These are phyloP conservation scores for Trichophyton benhamiae DNA, from an alignment of 2,329 filamentous ascomycete genomes.

Conservation along the genomic window DNA sequence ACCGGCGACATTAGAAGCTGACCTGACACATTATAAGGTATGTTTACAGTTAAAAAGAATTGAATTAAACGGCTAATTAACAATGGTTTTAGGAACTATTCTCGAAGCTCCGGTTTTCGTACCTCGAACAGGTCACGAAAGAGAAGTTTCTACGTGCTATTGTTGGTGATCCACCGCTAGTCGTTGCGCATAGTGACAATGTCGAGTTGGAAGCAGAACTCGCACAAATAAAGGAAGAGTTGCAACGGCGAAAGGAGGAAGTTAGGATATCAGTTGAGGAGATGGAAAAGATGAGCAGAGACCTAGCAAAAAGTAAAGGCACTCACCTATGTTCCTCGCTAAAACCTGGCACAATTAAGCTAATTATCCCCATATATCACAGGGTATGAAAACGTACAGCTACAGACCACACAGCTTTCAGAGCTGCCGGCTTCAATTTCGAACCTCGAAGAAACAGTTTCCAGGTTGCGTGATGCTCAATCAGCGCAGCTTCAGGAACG, in stretches of 20 bases:
- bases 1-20: conserved; percentile 66
- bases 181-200: conserved; percentile 75
- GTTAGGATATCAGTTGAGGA: conserved; percentile 61
- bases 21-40: conserved; percentile 75
- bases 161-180: conserved; percentile 75
- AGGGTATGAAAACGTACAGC: conserved; percentile 44
- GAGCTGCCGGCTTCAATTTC: conserved; percentile 42
- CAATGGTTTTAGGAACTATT: conserved; percentile 57
- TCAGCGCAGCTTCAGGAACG: conserved; percentile 51
- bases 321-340: conserved; percentile 5
- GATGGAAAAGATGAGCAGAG: conserved; percentile 56
- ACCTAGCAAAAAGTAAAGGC: conserved; percentile 45
- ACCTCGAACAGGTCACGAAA: conserved; percentile 96
- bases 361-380: conserved; percentile 5
- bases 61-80: not conserved
- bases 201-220: conserved; percentile 60
- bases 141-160: conserved; percentile 94
- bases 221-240: conserved; percentile 55
- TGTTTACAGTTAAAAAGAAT: not conserved
- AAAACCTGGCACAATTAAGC: not conserved
- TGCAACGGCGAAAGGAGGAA: conserved; percentile 70
- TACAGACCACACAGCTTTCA: conserved; percentile 41
- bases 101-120: conserved; percentile 89
- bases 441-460: conserved; percentile 40
- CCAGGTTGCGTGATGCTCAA: conserved; percentile 42